Percentiles rank a stretch among this genome's conserved stretches.
phyloP scores from a whole-genome alignment of 2,329 filamentous ascomycete genomes.

The Hymenoscyphus linearis region DNA sequence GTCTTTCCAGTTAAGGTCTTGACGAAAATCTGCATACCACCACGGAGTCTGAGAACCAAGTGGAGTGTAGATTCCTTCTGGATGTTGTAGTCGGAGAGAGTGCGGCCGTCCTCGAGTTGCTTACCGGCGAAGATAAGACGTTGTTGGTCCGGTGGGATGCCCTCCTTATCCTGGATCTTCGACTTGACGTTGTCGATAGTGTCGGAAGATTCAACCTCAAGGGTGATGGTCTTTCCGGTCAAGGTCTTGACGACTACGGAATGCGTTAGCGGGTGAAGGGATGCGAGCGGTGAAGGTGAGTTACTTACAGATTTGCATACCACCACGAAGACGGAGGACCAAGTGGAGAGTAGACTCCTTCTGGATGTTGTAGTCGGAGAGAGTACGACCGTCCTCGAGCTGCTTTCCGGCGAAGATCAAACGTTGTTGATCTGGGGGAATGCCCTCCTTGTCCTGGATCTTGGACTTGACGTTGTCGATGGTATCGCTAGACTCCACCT shows the following conservation, averaged over 20 bases:
- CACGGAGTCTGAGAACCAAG: conserved; percentile 73
- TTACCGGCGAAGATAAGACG: conserved; percentile 91
- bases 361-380: conserved; percentile 93
- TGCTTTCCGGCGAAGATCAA: conserved; percentile 96
- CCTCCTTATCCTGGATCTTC: conserved; percentile 92
- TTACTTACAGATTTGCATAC: conserved; percentile 68
- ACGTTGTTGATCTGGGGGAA: conserved; percentile 92
- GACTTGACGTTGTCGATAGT: conserved; percentile 98
- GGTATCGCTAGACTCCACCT: conserved; percentile 99
- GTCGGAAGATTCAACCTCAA: conserved; percentile 99
- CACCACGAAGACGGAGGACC: conserved; percentile 81
- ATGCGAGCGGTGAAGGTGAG: conserved; percentile 43
- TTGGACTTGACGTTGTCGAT: conserved; percentile 99
- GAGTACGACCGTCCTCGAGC: conserved; percentile 86
- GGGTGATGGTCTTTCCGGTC: conserved; percentile 94
- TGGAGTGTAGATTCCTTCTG: conserved; percentile 86
- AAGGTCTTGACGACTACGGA: conserved; percentile 66
- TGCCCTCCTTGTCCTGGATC: conserved; percentile 97
- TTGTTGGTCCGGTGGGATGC: conserved; percentile 91
- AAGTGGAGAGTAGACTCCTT: conserved; percentile 85
- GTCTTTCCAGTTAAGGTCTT: conserved; percentile 68
- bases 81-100: conserved; percentile 92
- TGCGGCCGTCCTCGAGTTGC: conserved; percentile 88
- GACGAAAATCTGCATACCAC: conserved; percentile 74
- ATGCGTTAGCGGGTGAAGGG: conserved; percentile 47